Evolutionary conservation across 257 asterid genomes (phyloP), one percentile per base, ranked within the genome.

Genomic region (Solanum sitiens): DNA sequence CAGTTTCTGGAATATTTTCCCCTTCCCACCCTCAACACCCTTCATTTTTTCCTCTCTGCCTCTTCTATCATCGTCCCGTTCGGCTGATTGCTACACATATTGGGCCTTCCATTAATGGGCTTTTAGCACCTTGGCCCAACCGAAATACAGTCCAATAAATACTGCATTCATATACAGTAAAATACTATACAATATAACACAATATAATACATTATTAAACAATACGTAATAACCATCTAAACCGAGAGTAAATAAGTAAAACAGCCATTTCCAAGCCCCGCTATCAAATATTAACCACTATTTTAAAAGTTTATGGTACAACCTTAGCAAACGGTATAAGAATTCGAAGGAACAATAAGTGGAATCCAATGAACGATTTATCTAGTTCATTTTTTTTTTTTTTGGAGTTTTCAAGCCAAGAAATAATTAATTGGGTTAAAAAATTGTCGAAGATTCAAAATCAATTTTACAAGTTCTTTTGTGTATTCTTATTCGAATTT

Each of bases 1-100:
- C 84, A 85, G 86, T 87, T 88, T 93, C 95, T 87, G 37, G 84
- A 21, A 37, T 33, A 80, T 27, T 80, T 32, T 42, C 84, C 74
- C 56, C 67, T 79, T 27, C 84, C 63, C 84, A 75, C 21, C 59
- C 84, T 27, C 42, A 80, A 80, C 68, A 45, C n/a, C n/a, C n/a
- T 32, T 80, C 85, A 45, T 39, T 63, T 47, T 80, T 80, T 25
- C 42, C 85, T 47, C 16, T 32, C 40, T 35, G 68, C 20, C 85
- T 80, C 68, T 30, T 80, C 85, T 47, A 27, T 80, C 85, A 47
- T 80, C 85, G 44, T 47, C 67, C 85, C 68, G 65, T 63, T 80
- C 42, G 68, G 42, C 67, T n/a, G 67, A 47, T 80, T 9, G 42
- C 33, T 16, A 4, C 7, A 32, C 40, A 7, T 79, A 44, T 79